Evolutionary conservation across 139 green algal species (phyloP).

Genomic region (Pseudopediastrum boryanum): DNA sequence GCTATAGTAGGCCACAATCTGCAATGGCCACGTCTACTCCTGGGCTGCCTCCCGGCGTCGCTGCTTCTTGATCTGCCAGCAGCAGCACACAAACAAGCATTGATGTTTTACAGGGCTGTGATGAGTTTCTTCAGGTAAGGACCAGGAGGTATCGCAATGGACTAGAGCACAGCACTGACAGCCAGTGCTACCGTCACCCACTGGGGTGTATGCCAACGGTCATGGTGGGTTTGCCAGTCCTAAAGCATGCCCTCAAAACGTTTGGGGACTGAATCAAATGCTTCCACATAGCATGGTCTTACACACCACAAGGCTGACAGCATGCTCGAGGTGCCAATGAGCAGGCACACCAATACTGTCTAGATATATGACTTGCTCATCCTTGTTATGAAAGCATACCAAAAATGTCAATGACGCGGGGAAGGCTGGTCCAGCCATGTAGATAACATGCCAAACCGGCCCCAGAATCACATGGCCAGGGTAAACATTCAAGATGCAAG

Average conservation of each 20-base stretch:
- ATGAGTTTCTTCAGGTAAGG: too few relatives aligned
- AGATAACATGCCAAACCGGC: too few relatives aligned
- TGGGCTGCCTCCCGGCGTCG: constrained; percentile 50
- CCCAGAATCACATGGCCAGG: too few relatives aligned
- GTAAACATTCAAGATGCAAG: not conserved
- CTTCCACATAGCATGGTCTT: too few relatives aligned
- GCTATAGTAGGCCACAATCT: constrained; percentile 63
- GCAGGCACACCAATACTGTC: too few relatives aligned
- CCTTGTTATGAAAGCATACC: too few relatives aligned
- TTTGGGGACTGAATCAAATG: not conserved
- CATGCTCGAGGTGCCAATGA: too few relatives aligned
- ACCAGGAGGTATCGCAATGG: not conserved
- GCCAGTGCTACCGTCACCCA: too few relatives aligned
- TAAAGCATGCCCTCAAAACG: not conserved
- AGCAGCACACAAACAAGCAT: not conserved
- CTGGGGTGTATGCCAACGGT: not conserved
- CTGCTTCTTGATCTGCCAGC: constrained; percentile 57
- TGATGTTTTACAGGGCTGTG: constrained; percentile 8
- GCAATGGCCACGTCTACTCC: constrained; percentile 54
- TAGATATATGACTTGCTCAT: too few relatives aligned
- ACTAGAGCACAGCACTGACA: not conserved
- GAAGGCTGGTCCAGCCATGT: too few relatives aligned
- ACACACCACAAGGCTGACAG: too few relatives aligned
- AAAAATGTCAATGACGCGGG: too few relatives aligned
- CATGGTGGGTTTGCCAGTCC: not conserved